A percentile compares a stretch with the other conserved stretches of the same genome.
Evolutionary conservation across 257 asterid species (phyloP).

Genomic region (Striga asiatica): DNA sequence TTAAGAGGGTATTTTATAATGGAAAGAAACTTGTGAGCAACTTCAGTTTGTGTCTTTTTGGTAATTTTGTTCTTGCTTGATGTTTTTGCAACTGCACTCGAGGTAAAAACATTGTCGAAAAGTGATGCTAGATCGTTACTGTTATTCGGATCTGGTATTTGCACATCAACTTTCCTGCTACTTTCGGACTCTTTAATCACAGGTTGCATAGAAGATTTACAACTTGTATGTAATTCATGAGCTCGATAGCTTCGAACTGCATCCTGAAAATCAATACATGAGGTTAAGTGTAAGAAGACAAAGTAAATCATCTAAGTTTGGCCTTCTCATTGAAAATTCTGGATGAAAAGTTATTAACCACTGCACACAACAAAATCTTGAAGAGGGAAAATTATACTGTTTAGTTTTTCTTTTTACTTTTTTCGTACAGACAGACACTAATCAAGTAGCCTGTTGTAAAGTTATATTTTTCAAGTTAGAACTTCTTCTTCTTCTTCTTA

Average conservation of each 20-base stretch:
- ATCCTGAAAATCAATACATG: constrained; percentile 18
- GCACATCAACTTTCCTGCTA: neutral
- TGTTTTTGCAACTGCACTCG: neutral
- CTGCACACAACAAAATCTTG: neutral
- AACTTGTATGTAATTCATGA: constrained; percentile 6
- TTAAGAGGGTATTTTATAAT: constrained; percentile 41
- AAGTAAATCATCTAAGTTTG: neutral
- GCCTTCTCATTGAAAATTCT: neutral
- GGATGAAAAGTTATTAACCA: neutral
- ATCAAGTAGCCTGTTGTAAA: too few relatives aligned
- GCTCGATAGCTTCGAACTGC: constrained; percentile 19
- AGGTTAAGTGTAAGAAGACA: constrained; percentile 1
- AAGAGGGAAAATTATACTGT: neutral
- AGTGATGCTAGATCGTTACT: neutral
- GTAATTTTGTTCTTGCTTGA: constrained; percentile 28
- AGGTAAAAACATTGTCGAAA: neutral
- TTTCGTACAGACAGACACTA: too few relatives aligned
- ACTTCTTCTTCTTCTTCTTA: too few relatives aligned
- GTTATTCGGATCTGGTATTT: neutral
- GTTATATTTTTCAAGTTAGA: too few relatives aligned
- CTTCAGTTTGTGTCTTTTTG: too few relatives aligned
- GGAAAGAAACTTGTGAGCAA: constrained; percentile 24
- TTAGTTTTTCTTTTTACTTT: too few relatives aligned
- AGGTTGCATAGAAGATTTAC: constrained; percentile 8
- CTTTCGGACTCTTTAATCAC: constrained; percentile 5